Evolutionary conservation across 1,284 basidiomycete genomes (phyloP).

Genomic region (Ustilago vetiveriae): DNA sequence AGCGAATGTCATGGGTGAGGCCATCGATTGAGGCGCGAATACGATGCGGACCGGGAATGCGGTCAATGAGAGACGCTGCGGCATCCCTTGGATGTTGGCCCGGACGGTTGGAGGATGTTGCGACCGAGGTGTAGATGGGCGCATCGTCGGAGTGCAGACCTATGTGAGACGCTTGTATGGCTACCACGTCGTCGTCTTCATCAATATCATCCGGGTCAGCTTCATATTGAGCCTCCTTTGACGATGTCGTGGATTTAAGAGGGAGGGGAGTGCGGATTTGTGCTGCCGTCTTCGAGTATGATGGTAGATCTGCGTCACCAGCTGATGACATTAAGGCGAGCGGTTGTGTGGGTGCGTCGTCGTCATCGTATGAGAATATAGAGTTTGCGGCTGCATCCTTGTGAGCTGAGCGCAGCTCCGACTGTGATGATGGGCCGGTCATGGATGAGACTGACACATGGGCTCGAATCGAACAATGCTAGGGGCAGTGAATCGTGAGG

Average conservation of each 20-base stretch:
- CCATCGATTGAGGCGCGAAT: slow-evolving; percentile 51
- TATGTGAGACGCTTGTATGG: slow-evolving; percentile 39
- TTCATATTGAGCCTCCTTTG: slow-evolving; percentile 67
- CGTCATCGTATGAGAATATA: slow-evolving; percentile 25
- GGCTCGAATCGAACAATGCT: too few relatives aligned
- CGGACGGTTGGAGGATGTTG: slow-evolving; percentile 5
- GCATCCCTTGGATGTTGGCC: slow-evolving; percentile 25
- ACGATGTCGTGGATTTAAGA: slow-evolving; percentile 58
- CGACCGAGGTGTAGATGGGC: slow-evolving; percentile 10
- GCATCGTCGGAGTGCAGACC: slow-evolving; percentile 7
- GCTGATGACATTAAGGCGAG: neutral
- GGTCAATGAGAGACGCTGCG: slow-evolving; percentile 35
- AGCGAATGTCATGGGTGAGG: slow-evolving; percentile 53
- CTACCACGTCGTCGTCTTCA: slow-evolving; percentile 34
- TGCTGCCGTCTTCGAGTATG: slow-evolving; percentile 16
- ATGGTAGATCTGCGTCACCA: slow-evolving; percentile 11
- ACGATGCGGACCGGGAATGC: slow-evolving; percentile 21
- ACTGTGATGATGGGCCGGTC: slow-evolving; percentile 7
- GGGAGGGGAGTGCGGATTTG: slow-evolving; percentile 21
- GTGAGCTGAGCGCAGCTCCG: slow-evolving; percentile 3
- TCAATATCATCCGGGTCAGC: slow-evolving; percentile 64
- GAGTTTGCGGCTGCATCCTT: slow-evolving; percentile 2
- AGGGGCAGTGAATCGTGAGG: too few relatives aligned
- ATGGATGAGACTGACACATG: slow-evolving; percentile 1
- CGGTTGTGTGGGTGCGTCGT: slow-evolving; percentile 1